phyloP scores from a whole-genome alignment of 2,329 filamentous ascomycete species.

The Huntiella abstrusa region DNA sequence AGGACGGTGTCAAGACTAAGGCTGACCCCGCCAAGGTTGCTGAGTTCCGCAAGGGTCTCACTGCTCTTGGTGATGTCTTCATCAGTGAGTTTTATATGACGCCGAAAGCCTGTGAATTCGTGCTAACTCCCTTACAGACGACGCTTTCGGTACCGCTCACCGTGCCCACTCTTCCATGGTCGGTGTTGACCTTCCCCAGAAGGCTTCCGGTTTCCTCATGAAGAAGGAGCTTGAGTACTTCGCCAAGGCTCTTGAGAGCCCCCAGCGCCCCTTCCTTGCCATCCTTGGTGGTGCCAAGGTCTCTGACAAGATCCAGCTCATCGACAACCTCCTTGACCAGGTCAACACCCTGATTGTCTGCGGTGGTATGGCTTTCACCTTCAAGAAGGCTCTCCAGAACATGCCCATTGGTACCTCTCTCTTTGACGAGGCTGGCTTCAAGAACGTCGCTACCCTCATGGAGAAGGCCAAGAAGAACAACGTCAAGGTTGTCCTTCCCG shows the following conservation, averaged over 20 bases:
- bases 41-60: conserved; percentile 87
- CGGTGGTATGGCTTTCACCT: conserved; percentile 97
- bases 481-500: conserved; percentile 84
- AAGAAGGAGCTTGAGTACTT: conserved; percentile 99
- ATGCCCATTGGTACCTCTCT: conserved; percentile 79
- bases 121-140: conserved; percentile 19
- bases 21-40: conserved; percentile 85
- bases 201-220: conserved; percentile 94
- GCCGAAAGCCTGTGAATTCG: background rate
- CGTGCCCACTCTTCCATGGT: conserved; percentile 99
- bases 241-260: conserved; percentile 82
- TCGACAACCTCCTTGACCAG: conserved; percentile 97
- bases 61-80: conserved; percentile 84
- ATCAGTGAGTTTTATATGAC: conserved; percentile 49
- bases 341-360: conserved; percentile 94
- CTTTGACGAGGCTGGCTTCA: conserved; percentile 83
- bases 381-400: conserved; percentile 94
- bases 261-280: conserved; percentile 89
- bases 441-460: conserved; percentile 73
- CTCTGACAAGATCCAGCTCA: conserved; percentile 98
- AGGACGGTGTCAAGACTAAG: conserved; percentile 92
- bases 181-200: conserved; percentile 84
- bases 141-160: conserved; percentile 96
- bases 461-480: conserved; percentile 94
- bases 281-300: conserved; percentile 98